Conservation (phyloP, 345 rosid species). For the Eucalyptus decipiens region DNA sequence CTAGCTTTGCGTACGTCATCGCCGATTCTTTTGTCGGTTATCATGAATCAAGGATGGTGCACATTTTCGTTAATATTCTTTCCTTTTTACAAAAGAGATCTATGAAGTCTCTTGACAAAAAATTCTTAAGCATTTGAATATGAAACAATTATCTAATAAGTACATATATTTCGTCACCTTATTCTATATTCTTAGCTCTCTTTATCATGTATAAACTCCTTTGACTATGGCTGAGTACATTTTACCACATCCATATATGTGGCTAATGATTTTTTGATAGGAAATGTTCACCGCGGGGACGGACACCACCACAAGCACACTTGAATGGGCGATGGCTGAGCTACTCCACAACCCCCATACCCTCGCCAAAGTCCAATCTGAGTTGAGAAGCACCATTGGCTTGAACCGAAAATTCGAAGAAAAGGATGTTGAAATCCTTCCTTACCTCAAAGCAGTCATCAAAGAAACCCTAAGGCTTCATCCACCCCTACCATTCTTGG, state of each 20-base stretch:
- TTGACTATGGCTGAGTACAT: background rate
- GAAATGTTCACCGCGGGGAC: conserved; percentile 87
- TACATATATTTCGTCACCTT: background rate
- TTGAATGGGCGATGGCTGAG: conserved; percentile 91
- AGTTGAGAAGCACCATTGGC: conserved; percentile 25
- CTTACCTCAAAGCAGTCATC: conserved; percentile 56
- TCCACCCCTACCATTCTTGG: conserved; percentile 68
- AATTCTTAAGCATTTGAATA: background rate
- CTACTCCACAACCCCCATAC: conserved; percentile 41
- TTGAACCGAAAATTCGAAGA: conserved; percentile 35
- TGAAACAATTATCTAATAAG: background rate
- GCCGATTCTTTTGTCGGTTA: background rate
- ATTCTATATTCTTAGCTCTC: background rate
- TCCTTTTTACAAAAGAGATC: background rate
- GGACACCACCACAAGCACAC: conserved; percentile 77
- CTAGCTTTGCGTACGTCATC: background rate
- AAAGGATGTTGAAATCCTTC: conserved; percentile 40
- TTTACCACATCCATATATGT: background rate
- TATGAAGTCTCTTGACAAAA: background rate
- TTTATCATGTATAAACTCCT: background rate
- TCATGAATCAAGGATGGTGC: background rate
- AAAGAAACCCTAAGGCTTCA: conserved; percentile 73
- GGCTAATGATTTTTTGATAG: conserved; percentile 1
- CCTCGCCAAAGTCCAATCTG: conserved; percentile 37
- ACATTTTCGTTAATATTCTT: background rate